Evolutionary conservation across 257 asterid genomes (phyloP).

Genomic region (Solanum corneliomulleri): DNA sequence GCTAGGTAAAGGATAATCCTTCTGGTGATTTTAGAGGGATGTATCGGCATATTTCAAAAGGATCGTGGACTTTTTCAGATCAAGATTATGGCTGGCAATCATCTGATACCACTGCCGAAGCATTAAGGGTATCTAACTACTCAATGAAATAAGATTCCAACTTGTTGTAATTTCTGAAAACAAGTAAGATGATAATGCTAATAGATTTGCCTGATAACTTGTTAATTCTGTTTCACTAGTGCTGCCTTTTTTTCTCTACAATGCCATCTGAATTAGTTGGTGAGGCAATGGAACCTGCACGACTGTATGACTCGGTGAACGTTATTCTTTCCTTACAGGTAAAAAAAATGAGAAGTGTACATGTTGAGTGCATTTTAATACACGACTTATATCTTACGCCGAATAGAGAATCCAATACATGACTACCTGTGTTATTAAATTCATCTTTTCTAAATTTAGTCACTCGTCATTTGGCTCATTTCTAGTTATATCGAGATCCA

Average conservation of each 20-base stretch:
- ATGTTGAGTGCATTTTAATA: no score
- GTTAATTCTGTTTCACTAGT: slow-evolving; percentile 17
- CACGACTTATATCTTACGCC: background rate
- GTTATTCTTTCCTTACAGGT: slow-evolving; percentile 70
- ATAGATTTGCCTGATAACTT: background rate
- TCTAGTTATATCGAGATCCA: background rate
- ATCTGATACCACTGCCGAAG: slow-evolving; percentile 93
- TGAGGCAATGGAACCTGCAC: slow-evolving; percentile 43
- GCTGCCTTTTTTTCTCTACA: slow-evolving; percentile 68
- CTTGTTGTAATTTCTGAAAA: background rate
- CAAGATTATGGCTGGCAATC: slow-evolving; percentile 97
- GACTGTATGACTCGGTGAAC: slow-evolving; percentile 65
- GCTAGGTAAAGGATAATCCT: slow-evolving; percentile 70
- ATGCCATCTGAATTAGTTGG: slow-evolving; percentile 76
- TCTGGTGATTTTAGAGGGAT: slow-evolving; percentile 66
- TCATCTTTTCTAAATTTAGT: background rate
- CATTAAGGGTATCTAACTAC: slow-evolving; percentile 40
- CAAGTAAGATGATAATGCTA: background rate
- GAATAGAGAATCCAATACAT: background rate
- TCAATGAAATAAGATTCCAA: background rate
- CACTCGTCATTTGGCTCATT: background rate
- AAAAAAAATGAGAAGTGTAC: background rate
- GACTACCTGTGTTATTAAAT: background rate
- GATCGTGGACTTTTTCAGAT: slow-evolving; percentile 90
- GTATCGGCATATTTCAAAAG: slow-evolving; percentile 79